Conservation (phyloP, 441 rosid genomes). For the Syzygium malaccense region DNA sequence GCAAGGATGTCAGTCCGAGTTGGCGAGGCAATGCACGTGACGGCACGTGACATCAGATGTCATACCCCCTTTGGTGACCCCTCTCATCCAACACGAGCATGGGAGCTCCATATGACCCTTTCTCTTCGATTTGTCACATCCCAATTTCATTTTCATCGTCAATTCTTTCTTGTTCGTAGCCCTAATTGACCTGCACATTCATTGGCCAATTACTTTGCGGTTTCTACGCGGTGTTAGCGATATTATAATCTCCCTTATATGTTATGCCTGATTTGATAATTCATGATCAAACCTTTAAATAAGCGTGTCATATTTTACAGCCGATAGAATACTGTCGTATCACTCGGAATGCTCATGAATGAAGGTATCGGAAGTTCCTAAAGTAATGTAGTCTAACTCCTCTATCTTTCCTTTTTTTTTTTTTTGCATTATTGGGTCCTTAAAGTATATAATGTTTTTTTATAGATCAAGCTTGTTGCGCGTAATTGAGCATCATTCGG, state of each 20-base stretch:
- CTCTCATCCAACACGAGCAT: background rate
- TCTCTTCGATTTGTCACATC: background rate
- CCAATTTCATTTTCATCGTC: background rate
- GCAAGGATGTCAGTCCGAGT: background rate
- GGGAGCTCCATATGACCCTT: background rate
- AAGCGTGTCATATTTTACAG: accelerated
- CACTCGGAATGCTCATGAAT: background rate
- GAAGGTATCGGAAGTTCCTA: background rate
- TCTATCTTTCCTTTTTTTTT: background rate
- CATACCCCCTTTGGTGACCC: background rate
- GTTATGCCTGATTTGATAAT: accelerated
- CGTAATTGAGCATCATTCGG: background rate
- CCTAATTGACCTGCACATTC: background rate
- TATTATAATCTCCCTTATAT: background rate
- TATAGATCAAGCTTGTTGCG: too few relatives aligned
- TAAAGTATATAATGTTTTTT: too few relatives aligned
- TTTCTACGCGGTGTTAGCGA: too few relatives aligned
- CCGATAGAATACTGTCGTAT: accelerated
- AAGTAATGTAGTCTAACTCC: background rate
- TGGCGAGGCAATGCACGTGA: background rate
- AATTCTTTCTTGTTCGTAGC: background rate
- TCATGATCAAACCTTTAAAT: too few relatives aligned
- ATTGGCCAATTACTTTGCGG: background rate
- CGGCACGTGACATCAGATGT: background rate
- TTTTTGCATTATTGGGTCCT: too few relatives aligned